Conservation (phyloP, 495 filamentous ascomycete genomes). For the Sporormia fimetaria region DNA sequence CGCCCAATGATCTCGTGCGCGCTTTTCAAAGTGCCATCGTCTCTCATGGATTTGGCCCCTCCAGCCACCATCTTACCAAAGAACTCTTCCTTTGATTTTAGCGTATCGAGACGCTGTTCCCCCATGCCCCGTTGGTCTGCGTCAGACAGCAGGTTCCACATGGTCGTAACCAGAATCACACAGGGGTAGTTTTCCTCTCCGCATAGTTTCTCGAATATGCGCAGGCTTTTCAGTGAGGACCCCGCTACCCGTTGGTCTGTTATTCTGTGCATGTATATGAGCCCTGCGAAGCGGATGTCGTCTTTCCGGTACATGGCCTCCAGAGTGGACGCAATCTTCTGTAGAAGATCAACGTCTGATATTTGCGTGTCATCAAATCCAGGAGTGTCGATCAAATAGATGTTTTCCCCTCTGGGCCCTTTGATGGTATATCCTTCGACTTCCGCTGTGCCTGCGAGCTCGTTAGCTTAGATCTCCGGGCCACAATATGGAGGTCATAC, state of each 20-base stretch:
- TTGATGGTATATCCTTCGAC: conserved; percentile 5
- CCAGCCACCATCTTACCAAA: conserved; percentile 23
- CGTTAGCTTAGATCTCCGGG: neutral
- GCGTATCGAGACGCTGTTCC: conserved; percentile 21
- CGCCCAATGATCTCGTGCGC: conserved; percentile 2
- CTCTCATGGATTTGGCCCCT: conserved; percentile 2
- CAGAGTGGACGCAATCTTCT: conserved; percentile 32
- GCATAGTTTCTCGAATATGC: conserved; percentile 32
- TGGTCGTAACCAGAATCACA: conserved; percentile 34
- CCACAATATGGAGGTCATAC: conserved; percentile 1
- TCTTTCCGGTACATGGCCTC: conserved; percentile 23
- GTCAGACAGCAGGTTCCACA: conserved; percentile 30
- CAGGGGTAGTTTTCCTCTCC: conserved; percentile 28
- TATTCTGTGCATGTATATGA: conserved; percentile 37
- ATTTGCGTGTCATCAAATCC: conserved; percentile 20
- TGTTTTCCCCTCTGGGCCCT: conserved; percentile 8
- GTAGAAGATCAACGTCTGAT: conserved; percentile 29
- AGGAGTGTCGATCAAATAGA: conserved; percentile 21
- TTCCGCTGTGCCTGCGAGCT: conserved; percentile 5
- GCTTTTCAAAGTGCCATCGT: neutral
- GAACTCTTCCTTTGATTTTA: conserved; percentile 25
- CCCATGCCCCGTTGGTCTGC: conserved; percentile 2
- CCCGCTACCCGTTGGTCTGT: conserved; percentile 31
- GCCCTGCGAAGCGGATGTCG: conserved; percentile 26
- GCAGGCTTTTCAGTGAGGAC: conserved; percentile 24